Evolutionary conservation across 2,329 filamentous ascomycete genomes (phyloP).

Genomic region (Paramyrothecium roridum): DNA sequence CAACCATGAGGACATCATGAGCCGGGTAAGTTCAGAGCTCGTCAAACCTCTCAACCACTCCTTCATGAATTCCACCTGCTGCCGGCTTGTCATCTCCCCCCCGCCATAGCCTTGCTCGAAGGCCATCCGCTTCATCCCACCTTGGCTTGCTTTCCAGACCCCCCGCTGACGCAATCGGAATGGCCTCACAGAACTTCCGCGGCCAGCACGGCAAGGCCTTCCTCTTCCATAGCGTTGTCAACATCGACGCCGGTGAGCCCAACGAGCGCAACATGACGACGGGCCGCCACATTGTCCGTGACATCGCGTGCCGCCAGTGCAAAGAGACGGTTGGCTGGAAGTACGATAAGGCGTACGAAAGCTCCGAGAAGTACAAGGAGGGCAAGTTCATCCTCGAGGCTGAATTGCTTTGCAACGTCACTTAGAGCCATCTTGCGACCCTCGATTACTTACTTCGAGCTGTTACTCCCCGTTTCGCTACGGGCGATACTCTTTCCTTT

Average conservation of each 20-base stretch:
- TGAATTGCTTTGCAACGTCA: slow-evolving; percentile 80
- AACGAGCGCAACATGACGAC: slow-evolving; percentile 98
- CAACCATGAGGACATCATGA: slow-evolving; percentile 95
- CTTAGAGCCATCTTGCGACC: slow-evolving; percentile 27
- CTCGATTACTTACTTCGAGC: not conserved
- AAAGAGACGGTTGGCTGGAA: slow-evolving; percentile 95
- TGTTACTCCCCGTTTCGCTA: not conserved
- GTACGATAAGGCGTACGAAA: slow-evolving; percentile 95
- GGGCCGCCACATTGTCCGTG: slow-evolving; percentile 87
- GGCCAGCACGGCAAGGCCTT: slow-evolving; percentile 98
- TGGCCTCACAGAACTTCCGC: slow-evolving; percentile 75
- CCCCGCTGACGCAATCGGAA: not conserved
- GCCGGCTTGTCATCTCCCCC: slow-evolving; percentile 8
- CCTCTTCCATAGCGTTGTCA: slow-evolving; percentile 92
- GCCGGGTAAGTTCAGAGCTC: slow-evolving; percentile 55
- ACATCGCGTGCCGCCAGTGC: slow-evolving; percentile 90
- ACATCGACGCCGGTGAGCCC: slow-evolving; percentile 79
- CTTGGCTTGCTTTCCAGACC: too few relatives aligned
- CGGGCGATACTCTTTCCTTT: too few relatives aligned
- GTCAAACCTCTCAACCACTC: too few relatives aligned
- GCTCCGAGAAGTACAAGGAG: slow-evolving; percentile 96
- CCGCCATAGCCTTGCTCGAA: not conserved
- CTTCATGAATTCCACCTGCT: too few relatives aligned
- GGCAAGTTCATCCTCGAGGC: slow-evolving; percentile 96
- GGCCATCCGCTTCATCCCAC: too few relatives aligned